phyloP scores from a whole-genome alignment of 805 yeast genomes.

The Starmerella apis region DNA sequence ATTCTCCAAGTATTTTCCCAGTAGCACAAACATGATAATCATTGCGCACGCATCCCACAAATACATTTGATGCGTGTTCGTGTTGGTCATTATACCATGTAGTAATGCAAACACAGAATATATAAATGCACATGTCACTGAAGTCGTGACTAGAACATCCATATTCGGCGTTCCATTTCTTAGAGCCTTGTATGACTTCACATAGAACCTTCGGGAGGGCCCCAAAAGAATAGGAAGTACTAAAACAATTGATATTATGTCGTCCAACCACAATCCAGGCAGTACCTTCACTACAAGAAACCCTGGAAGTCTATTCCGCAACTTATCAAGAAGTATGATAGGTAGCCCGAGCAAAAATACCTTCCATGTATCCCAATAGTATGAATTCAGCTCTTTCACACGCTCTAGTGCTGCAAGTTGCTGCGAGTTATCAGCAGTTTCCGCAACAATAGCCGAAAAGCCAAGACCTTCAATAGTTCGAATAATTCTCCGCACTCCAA shows the following conservation, averaged over 20 bases:
- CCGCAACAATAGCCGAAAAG: conserved; percentile 42
- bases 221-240: conserved; percentile 52
- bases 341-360: conserved; percentile 54
- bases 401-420: conserved; percentile 64
- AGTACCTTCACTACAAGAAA: conserved; percentile 34
- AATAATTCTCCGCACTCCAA: conserved; percentile 55
- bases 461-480: conserved; percentile 43
- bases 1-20: conserved; percentile 88
- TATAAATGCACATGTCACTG: conserved; percentile 66
- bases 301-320: conserved; percentile 31
- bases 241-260: conserved; percentile 48
- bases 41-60: conserved; percentile 80
- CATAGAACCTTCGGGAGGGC: conserved; percentile 59
- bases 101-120: conserved; percentile 61
- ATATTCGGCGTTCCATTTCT: conserved; percentile 67
- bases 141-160: conserved; percentile 81
- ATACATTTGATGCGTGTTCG: conserved; percentile 22
- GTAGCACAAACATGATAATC: conserved; percentile 70
- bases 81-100: conserved; percentile 34
- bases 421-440: conserved; percentile 45
- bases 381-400: conserved; percentile 58
- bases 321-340: conserved; percentile 39
- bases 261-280: conserved; percentile 56
- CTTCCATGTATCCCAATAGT: conserved; percentile 49
- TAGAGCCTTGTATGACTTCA: conserved; percentile 54